These are phyloP conservation scores for Metarhizium humberi DNA, from an alignment of 2,329 filamentous ascomycete species.

Conservation along the genomic window DNA sequence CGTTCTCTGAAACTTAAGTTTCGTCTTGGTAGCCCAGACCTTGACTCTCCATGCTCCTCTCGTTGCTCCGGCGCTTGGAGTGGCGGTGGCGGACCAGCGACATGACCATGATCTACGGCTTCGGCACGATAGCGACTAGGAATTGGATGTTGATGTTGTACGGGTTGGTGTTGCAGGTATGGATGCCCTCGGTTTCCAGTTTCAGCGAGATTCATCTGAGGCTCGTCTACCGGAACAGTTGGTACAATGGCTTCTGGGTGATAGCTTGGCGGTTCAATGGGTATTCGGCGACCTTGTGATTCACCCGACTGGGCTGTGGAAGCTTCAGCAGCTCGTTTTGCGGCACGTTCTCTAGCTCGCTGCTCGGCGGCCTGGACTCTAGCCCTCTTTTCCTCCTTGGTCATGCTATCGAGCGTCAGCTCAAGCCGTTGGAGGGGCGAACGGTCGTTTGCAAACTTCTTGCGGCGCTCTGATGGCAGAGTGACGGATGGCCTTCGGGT, in stretches of 20 bases:
- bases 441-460: slow-evolving; percentile 65
- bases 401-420: slow-evolving; percentile 81
- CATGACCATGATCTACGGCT: slow-evolving; percentile 7
- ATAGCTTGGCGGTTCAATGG: background rate
- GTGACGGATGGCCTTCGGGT: slow-evolving; percentile 28
- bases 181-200: background rate
- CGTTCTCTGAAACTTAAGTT: slow-evolving; percentile 54
- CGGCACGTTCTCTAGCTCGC: slow-evolving; percentile 53
- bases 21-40: slow-evolving; percentile 35
- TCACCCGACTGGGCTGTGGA: slow-evolving; percentile 11
- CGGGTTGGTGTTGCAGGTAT: background rate
- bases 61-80: slow-evolving; percentile 9
- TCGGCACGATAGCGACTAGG: background rate
- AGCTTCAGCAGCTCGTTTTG: slow-evolving; percentile 23
- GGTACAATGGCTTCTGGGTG: slow-evolving; percentile 1
- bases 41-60: slow-evolving; percentile 12
- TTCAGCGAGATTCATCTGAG: background rate
- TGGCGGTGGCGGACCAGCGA: slow-evolving; percentile 13
- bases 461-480: slow-evolving; percentile 34
- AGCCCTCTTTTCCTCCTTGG: slow-evolving; percentile 89
- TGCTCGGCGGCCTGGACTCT: slow-evolving; percentile 75
- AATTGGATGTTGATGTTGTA: background rate
- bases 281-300: slow-evolving; percentile 14
- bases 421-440: slow-evolving; percentile 93
- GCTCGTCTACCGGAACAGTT: background rate